A percentile compares a stretch with the other conserved stretches of the same genome.
Evolutionary conservation across 139 green algal genomes (phyloP).

Genomic region (Picochlorum sp.): DNA sequence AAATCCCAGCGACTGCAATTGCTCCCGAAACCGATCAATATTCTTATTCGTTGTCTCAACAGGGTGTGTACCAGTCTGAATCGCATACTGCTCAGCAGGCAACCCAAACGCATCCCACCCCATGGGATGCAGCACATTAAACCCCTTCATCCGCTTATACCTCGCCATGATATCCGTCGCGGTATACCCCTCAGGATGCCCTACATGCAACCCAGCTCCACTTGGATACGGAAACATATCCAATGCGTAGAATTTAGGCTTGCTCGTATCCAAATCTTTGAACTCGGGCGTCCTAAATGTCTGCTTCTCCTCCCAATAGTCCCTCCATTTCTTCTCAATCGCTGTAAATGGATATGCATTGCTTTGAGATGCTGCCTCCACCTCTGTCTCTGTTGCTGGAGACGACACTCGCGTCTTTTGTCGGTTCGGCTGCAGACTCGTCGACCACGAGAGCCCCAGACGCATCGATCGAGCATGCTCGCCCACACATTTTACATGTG

Average conservation of each 20-base stretch:
- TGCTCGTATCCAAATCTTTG: slow-evolving; percentile 79
- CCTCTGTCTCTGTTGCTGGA: too few species aligned
- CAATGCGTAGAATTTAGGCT: slow-evolving; percentile 97
- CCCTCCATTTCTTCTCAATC: slow-evolving; percentile 80
- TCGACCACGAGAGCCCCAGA: too few species aligned
- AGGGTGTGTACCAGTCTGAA: slow-evolving; percentile 94
- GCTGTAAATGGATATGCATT: slow-evolving; percentile 30
- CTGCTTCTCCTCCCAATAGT: slow-evolving; percentile 77
- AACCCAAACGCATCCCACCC: slow-evolving; percentile 98
- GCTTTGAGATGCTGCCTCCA: slow-evolving; percentile 9
- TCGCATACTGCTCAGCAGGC: slow-evolving; percentile 95
- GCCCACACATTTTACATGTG: too few species aligned
- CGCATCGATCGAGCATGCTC: too few species aligned
- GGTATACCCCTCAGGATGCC: slow-evolving; percentile 86
- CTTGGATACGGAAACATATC: slow-evolving; percentile 99
- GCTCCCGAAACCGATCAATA: slow-evolving; percentile 77
- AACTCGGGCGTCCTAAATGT: slow-evolving; percentile 86
- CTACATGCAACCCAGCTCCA: slow-evolving; percentile 79
- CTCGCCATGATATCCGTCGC: slow-evolving; percentile 93
- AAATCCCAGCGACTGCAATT: slow-evolving; percentile 91
- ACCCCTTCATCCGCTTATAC: slow-evolving; percentile 93
- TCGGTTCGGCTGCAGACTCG: too few species aligned
- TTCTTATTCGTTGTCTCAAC: slow-evolving; percentile 81
- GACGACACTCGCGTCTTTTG: too few species aligned
- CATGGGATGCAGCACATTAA: slow-evolving; percentile 98